Evolutionary conservation across 768 basidiomycete genomes (phyloP), one percentile per base, ranked within the genome.

Genomic region (Xerocomellus intermedius): DNA sequence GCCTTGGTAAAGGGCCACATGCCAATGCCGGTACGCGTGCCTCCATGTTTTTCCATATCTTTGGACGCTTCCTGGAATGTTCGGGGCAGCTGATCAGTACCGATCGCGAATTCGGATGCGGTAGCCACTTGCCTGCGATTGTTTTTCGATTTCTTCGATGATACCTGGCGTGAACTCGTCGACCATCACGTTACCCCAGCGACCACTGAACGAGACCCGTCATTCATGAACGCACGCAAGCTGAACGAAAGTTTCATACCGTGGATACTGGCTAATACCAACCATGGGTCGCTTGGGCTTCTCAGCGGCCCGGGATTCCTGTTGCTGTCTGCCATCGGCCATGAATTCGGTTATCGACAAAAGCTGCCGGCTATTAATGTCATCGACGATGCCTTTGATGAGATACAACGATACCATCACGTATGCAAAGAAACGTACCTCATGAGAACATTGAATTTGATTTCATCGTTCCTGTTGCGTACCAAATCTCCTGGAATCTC

Each of bases 151-250:
- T n/a, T 33, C 42, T 12, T 60, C 33, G 28, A 60, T 49, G 24
- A 60, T 52, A 30, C 8, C n/a, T 48, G 32, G 35, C 30, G 46
- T 60, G 33, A 48, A 60, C 28, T 48, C 28, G 41, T 54, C 49
- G 38, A 60, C 58, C 58, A 55, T 55, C 13, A 60, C 54, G 14
- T 52, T 54, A 13, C 58, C 58, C 58, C 58, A 60, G 8, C 54
- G 56, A 41, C 56, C 54, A n/a, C 56, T 57, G 35, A 14, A 43
- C 3, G 26, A 17, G 33, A n/a, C 6, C 19, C 5, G 10, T 30
- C 19, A 30, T 28, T 10, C 38, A 14, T 38, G 21, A 42, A 42
- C 19, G 5, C 33, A 17, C 16, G 16, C 24, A 7, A 6, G 7
- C 8, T 9, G 9, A 30, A 43, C 6, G 35, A 9, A 16, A 17